Conservation (phyloP, 805 yeast species). For the Metschnikowia kunwiensis region DNA sequence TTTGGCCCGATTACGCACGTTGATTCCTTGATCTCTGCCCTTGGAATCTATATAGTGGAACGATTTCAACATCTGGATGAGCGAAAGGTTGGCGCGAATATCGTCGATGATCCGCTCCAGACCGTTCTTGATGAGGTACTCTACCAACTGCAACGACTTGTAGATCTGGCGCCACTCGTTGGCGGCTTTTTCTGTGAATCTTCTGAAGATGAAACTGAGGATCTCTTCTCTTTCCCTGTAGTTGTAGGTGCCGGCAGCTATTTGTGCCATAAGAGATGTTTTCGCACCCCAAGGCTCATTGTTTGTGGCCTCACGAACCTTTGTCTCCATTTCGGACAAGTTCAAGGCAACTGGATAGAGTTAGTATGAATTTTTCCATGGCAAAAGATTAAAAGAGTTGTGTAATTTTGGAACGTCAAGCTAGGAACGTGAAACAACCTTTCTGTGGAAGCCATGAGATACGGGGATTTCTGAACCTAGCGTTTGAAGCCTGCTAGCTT, state of each 20-base stretch:
- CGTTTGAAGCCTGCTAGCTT: too few relatives aligned
- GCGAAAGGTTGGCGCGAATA: slow-evolving; percentile 75
- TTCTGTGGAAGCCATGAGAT: too few relatives aligned
- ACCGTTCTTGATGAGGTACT: slow-evolving; percentile 87
- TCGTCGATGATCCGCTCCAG: slow-evolving; percentile 95
- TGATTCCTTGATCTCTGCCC: slow-evolving; percentile 94
- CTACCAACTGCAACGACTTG: slow-evolving; percentile 88
- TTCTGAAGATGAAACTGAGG: slow-evolving; percentile 69
- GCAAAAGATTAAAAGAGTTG: too few relatives aligned
- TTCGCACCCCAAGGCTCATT: slow-evolving; percentile 99
- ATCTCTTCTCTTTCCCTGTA: slow-evolving; percentile 78
- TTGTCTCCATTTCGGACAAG: slow-evolving; percentile 94
- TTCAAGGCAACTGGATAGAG: slow-evolving; percentile 65
- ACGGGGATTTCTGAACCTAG: too few relatives aligned
- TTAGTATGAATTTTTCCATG: background rate
- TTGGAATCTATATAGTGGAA: slow-evolving; percentile 93
- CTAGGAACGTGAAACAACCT: too few relatives aligned
- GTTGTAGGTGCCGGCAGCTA: slow-evolving; percentile 91
- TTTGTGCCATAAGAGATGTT: slow-evolving; percentile 86
- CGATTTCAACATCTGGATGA: slow-evolving; percentile 82
- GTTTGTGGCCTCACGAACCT: slow-evolving; percentile 95
- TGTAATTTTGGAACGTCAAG: too few relatives aligned
- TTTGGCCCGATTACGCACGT: slow-evolving; percentile 88
- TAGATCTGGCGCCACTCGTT: slow-evolving; percentile 98
- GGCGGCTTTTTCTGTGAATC: slow-evolving; percentile 95